Conservation (phyloP, 1,139 yeast genomes). For the Chernovozyma sophiae-reginae region DNA sequence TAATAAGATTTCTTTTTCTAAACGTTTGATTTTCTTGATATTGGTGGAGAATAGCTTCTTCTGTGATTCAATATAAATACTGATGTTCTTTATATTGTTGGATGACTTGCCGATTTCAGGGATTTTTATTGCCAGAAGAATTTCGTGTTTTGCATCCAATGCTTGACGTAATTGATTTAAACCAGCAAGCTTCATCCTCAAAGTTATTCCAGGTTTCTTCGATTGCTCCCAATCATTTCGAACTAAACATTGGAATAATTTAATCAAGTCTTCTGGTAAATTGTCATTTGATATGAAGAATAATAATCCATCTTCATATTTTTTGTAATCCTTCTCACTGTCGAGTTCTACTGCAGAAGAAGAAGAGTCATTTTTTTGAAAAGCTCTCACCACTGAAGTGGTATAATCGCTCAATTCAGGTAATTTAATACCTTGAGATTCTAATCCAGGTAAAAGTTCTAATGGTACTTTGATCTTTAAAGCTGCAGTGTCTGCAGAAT, state of each 20-base stretch:
- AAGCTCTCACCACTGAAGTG: constrained; percentile 25
- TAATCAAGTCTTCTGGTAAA: constrained; percentile 45
- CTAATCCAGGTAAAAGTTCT: constrained; percentile 28
- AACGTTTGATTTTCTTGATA: constrained; percentile 42
- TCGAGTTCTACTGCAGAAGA: not conserved
- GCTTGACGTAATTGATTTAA: constrained; percentile 53
- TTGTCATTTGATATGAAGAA: constrained; percentile 36
- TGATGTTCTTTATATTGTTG: constrained; percentile 22
- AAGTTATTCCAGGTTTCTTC: constrained; percentile 20
- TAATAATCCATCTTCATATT: constrained; percentile 37
- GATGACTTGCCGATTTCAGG: constrained; percentile 7
- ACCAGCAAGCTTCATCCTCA: constrained; percentile 58
- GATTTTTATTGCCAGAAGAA: constrained; percentile 13
- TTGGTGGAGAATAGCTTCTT: constrained; percentile 41
- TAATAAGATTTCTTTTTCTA: constrained; percentile 49
- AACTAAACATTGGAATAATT: constrained; percentile 50
- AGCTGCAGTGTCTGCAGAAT: constrained; percentile 61
- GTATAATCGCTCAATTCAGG: constrained; percentile 49
- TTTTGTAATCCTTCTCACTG: constrained; percentile 8
- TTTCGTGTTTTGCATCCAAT: constrained; percentile 40
- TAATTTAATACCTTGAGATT: constrained; percentile 37
- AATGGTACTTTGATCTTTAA: constrained; percentile 48
- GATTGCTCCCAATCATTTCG: constrained; percentile 37
- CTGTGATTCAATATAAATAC: constrained; percentile 42
- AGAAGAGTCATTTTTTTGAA: constrained; percentile 6